phyloP scores from a whole-genome alignment of 768 basidiomycete species.

The Kwoniella sp. region DNA sequence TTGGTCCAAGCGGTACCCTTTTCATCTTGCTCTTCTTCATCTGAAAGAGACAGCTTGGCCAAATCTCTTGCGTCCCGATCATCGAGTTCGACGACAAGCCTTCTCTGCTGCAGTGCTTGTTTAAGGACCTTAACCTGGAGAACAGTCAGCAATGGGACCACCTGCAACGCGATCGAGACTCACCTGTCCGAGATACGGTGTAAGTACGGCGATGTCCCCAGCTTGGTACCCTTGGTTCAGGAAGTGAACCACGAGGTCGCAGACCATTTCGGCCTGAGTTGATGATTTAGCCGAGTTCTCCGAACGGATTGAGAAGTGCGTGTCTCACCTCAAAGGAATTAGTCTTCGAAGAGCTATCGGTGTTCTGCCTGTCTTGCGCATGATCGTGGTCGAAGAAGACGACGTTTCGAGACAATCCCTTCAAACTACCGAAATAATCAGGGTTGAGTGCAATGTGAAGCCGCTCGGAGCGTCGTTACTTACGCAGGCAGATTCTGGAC shows the following conservation, averaged over 20 bases:
- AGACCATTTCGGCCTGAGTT: background rate
- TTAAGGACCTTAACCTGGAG: conserved; percentile 59
- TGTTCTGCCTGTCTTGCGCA: background rate
- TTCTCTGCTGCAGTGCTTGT: background rate
- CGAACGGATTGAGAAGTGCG: background rate
- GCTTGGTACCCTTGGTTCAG: background rate
- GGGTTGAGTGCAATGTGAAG: too few relatives aligned
- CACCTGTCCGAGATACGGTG: conserved; percentile 58
- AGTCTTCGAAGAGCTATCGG: background rate
- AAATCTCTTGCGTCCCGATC: conserved; percentile 70
- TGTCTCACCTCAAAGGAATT: background rate
- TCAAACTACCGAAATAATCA: conserved; percentile 55
- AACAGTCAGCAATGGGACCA: conserved; percentile 56
- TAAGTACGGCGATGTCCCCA: background rate
- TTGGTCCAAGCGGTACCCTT: conserved; percentile 63
- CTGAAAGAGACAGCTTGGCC: conserved; percentile 59
- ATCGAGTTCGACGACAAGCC: conserved; percentile 62
- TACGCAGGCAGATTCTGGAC: conserved; percentile 51
- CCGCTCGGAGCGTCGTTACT: too few relatives aligned
- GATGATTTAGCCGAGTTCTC: background rate
- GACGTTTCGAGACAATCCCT: conserved; percentile 67
- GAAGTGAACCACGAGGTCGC: conserved; percentile 2
- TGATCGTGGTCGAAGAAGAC: conserved; percentile 59
- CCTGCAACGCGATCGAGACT: conserved; percentile 52
- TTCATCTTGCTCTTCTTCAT: conserved; percentile 19